Base-by-base conservation (phyloP, 768 basidiomycete species). In the Mycena epipterygia region DNA sequence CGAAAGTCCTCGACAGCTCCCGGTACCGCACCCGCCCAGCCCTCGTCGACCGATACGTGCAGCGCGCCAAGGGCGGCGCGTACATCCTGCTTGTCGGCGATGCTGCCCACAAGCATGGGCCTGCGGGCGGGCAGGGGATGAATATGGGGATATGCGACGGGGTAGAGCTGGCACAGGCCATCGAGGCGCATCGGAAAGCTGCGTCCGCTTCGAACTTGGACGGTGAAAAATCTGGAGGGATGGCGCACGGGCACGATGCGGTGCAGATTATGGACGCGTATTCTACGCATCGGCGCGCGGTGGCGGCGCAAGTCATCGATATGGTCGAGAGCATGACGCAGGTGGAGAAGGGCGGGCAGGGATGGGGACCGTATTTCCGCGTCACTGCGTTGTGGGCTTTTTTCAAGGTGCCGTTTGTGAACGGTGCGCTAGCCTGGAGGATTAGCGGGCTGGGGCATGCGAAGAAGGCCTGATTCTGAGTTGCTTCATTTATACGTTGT, bases 61-160 rank as follows among this genome's bases (percentile, higher is more conserved):
- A 58, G 6, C 65, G 57, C 19, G 49, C 57, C 25, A 41, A 52
- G 49, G 65, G 65, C 39, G 65, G 65, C 2, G 57, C 57, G 17
- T 52, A 59, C 65, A 67, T 60, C 17, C 65, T 67, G 14, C 69
- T 87, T 46, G 51, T 83, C 9, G 86, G 85, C 3, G 84, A 87
- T 55, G 84, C 86, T 2, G 86, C 85, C 49, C 82, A 77, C 33
- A 46, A 57, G 23, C 64, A 65, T 17, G 52, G 53, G 4, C 68
- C 85, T 17, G 79, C 78, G 5, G 86, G 86, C 5, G 86, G 86
- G 5, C 85, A 85, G 63, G 86, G 85, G 12, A 84, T 87, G 85
- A 86, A 86, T 67, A 77, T 86, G 32, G 84, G 85, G 5, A 71
- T 87, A 19, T 79, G 84, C 30, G 85, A 87, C 63, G 84, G 81